Evolutionary conservation across 371 early-diverging fungal species (phyloP), one percentile per base, ranked within the genome.

Genomic region (Sporodiniella umbellata): DNA sequence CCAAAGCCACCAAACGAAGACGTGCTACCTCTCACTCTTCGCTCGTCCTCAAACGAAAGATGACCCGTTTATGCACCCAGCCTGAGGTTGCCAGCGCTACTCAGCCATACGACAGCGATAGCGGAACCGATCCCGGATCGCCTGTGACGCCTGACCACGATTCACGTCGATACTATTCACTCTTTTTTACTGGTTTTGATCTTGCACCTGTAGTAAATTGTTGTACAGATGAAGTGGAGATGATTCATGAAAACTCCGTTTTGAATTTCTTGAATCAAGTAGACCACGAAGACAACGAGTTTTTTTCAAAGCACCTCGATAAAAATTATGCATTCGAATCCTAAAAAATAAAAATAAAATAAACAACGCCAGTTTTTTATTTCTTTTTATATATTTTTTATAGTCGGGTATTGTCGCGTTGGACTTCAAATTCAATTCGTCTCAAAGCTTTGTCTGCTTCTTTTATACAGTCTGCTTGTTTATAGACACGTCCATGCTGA

Each of bases 371-470:
- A n/a, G n/a, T n/a, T n/a, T n/a, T n/a, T n/a, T n/a, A n/a, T n/a
- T n/a, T n/a, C n/a, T n/a, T n/a, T n/a, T n/a, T n/a, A n/a, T n/a
- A n/a, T n/a, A n/a, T n/a, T n/a, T n/a, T 35, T n/a, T 35, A 35
- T n/a, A 35, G 33, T 45, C 10, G 8, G 30, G 30, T 5, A 42
- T 24, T 22, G 19, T 53, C 49, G 43, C 53, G 42, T 28, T 44
- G 22, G 42, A 52, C 37, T 39, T 63, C 64, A 26, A 60, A 57
- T 23, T 57, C 62, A 24, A 73, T 23, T 24, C 74, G 65, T 48
- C 46, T 64, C 21, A 67, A 48, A 8, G 69, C 70, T 21, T 48
- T 53, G 19, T 67, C 53, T 30, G 74, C 62, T 61, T 73, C 60
- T 53, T 70, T 64, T 14, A 67, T 56, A 19, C 65, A 58, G 8